Conservation (phyloP, 208 protist species). For the Acanthamoeba polyphaga region DNA sequence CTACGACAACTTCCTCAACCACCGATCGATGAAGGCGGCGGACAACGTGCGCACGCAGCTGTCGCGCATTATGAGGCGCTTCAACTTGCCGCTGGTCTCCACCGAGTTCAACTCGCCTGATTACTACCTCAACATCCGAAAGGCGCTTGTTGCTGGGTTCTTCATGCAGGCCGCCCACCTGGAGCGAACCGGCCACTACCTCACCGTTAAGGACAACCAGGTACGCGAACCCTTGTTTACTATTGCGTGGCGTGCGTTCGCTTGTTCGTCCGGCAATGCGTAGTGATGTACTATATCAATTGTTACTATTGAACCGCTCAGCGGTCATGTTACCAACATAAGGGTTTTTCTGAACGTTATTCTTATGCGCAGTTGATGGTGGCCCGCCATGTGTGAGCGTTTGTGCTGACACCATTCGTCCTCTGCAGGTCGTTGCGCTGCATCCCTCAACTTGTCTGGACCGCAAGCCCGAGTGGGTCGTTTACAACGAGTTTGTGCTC, state of each 20-base stretch:
- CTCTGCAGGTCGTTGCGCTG: constrained; percentile 87
- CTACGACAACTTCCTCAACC: constrained; percentile 94
- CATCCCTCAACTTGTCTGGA: constrained; percentile 93
- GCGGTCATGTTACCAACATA: neutral
- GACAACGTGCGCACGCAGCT: constrained; percentile 93
- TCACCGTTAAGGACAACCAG: constrained; percentile 98
- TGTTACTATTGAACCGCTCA: neutral
- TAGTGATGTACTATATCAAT: constrained; percentile 2
- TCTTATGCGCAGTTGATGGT: neutral
- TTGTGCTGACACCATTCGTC: neutral
- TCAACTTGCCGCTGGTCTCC: constrained; percentile 86
- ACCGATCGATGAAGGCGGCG: constrained; percentile 91
- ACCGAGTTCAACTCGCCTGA: constrained; percentile 87
- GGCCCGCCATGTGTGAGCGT: no score
- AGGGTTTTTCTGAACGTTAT: neutral
- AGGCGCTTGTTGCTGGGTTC: constrained; percentile 95
- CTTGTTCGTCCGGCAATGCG: neutral
- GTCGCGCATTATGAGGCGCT: constrained; percentile 87
- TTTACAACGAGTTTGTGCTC: constrained; percentile 99
- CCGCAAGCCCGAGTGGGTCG: constrained; percentile 97
- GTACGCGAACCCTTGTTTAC: neutral
- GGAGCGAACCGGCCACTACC: constrained; percentile 96
- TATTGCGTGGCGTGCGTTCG: neutral
- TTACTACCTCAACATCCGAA: constrained; percentile 94
- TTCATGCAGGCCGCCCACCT: constrained; percentile 97